Conservation (phyloP, 139 green algal species). For the Mesotaenium endlicherianum region DNA sequence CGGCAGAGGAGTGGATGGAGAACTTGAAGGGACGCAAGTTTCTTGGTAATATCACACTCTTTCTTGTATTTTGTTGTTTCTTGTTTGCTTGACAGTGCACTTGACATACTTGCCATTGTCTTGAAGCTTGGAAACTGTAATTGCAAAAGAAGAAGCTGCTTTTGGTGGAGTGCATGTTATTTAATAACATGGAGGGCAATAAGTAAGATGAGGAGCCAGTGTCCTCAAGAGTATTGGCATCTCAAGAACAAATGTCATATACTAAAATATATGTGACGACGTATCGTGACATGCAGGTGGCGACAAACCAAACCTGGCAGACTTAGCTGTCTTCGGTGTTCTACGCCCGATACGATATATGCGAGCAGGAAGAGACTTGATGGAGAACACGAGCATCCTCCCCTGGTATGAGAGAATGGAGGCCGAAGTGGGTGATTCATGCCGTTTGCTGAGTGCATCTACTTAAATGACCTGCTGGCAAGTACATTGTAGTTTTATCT, state of each 20-base stretch:
- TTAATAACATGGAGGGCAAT: too few species aligned
- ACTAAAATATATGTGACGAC: too few species aligned
- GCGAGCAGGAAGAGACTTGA: conserved; percentile 63
- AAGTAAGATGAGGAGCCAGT: too few species aligned
- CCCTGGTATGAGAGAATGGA: conserved; percentile 53
- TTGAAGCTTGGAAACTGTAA: too few species aligned
- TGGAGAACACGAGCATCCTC: conserved; percentile 63
- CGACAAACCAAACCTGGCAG: conserved; percentile 77
- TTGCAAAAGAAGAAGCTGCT: too few species aligned
- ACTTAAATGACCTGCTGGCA: not conserved
- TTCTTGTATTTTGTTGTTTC: not conserved
- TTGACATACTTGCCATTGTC: not conserved
- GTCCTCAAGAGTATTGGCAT: too few species aligned
- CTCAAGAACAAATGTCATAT: too few species aligned
- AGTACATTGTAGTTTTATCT: not conserved
- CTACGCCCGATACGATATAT: conserved; percentile 74
- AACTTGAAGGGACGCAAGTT: conserved; percentile 41
- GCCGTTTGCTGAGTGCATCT: too few species aligned
- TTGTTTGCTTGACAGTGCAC: not conserved
- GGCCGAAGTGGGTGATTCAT: conserved; percentile 33
- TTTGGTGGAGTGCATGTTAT: too few species aligned
- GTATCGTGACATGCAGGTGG: conserved; percentile 58
- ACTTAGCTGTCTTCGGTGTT: conserved; percentile 90
- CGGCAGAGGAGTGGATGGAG: conserved; percentile 55
- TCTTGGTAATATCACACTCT: conserved; percentile 33